Conservation (phyloP, 768 basidiomycete genomes). For the Cyclocybe aegerita region DNA sequence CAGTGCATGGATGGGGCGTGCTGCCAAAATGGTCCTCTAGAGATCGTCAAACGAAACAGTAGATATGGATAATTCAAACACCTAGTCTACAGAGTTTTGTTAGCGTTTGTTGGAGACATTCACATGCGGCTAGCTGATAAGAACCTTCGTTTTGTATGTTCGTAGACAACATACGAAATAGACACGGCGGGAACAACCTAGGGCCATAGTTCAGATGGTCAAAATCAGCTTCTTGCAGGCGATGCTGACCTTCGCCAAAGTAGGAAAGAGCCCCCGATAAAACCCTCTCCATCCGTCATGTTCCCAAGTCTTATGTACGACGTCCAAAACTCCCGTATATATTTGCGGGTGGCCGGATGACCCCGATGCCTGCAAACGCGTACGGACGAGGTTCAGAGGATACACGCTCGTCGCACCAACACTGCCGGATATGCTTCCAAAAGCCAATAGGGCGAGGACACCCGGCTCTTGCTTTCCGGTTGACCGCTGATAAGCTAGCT, state of each 20-base stretch:
- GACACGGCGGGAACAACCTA: slow-evolving; percentile 96
- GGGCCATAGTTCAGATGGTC: slow-evolving; percentile 1
- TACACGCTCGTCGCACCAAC: slow-evolving; percentile 95
- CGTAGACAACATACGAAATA: slow-evolving; percentile 95
- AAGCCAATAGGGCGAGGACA: slow-evolving; percentile 81
- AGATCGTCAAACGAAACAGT: slow-evolving; percentile 16
- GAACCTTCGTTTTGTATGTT: slow-evolving; percentile 79
- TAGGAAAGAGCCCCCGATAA: slow-evolving; percentile 90
- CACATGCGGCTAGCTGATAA: slow-evolving; percentile 18
- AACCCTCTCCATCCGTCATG: slow-evolving; percentile 93
- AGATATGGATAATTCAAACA: slow-evolving; percentile 32
- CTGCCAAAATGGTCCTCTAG: slow-evolving; percentile 11
- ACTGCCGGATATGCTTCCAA: slow-evolving; percentile 91
- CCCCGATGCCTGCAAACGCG: slow-evolving; percentile 93
- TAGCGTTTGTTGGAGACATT: slow-evolving; percentile 5
- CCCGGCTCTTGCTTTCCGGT: slow-evolving; percentile 89
- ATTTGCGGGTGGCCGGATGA: slow-evolving; percentile 91
- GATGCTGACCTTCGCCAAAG: slow-evolving; percentile 76
- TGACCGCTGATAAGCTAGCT: slow-evolving; percentile 84
- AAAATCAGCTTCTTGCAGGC: background rate
- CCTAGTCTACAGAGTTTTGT: slow-evolving; percentile 48
- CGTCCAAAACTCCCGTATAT: slow-evolving; percentile 89
- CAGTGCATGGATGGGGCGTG: slow-evolving; percentile 17
- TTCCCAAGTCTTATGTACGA: slow-evolving; percentile 73
- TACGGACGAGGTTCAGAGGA: slow-evolving; percentile 88